A percentile compares a stretch with the other conserved stretches of the same genome.
Conservation (phyloP, 23 red algal genomes). For the Chondrus crispus region DNA sequence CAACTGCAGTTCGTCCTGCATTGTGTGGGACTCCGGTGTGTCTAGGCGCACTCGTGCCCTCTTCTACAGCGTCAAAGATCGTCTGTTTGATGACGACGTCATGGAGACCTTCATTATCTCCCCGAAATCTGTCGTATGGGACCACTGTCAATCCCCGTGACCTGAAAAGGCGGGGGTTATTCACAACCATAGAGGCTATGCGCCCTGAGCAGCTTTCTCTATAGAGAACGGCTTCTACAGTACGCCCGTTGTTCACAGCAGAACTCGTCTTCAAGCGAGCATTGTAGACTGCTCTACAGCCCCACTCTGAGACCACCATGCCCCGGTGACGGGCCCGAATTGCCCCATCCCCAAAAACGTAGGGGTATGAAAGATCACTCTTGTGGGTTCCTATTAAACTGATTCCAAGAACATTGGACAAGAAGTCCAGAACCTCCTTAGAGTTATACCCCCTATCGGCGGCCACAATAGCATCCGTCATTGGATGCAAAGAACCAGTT, state of each 20-base stretch:
- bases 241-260: neutral
- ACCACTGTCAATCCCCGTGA: neutral
- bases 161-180: neutral
- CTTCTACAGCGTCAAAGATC: neutral
- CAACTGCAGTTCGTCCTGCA: neutral
- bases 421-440: neutral
- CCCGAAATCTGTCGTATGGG: neutral
- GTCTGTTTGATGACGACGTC: neutral
- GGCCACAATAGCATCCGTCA: conserved; percentile 13
- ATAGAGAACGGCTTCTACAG: neutral
- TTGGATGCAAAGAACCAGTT: neutral
- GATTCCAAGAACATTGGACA: neutral
- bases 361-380: neutral
- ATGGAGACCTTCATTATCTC: neutral
- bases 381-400: neutral
- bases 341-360: neutral
- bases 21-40: neutral
- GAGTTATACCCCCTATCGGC: conserved; percentile 8
- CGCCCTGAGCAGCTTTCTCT: neutral
- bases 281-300: neutral
- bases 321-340: neutral
- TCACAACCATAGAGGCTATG: neutral
- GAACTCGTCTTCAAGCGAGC: neutral
- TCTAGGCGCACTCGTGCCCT: neutral
- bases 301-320: neutral